Conservation (phyloP, 768 basidiomycete species). For the Leccinum boreale region DNA sequence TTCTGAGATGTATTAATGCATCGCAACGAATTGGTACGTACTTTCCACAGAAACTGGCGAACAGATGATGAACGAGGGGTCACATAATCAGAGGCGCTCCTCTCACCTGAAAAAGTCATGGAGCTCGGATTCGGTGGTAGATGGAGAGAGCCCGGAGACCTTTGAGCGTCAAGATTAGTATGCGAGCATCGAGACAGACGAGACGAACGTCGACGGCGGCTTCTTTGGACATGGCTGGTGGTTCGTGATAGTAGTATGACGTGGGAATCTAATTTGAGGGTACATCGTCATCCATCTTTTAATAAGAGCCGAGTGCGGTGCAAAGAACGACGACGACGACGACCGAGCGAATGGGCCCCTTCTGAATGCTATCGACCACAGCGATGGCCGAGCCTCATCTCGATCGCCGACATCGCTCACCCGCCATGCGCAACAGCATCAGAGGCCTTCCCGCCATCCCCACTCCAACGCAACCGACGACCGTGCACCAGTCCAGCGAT, state of each 20-base stretch:
- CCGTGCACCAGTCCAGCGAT: conserved; percentile 45
- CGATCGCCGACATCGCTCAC: conserved; percentile 2
- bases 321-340: conserved; percentile 6
- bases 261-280: conserved; percentile 13
- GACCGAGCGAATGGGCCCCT: conserved; percentile 1
- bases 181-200: not conserved
- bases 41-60: conserved; percentile 82
- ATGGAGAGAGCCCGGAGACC: conserved; percentile 69
- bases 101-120: conserved; percentile 78
- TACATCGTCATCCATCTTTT: not conserved
- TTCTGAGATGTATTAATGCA: conserved; percentile 1
- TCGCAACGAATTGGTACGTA: conserved; percentile 29
- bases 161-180: conserved; percentile 24
- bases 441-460: conserved; percentile 32
- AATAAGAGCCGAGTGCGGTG: conserved; percentile 9
- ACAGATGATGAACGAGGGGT: conserved; percentile 4
- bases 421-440: conserved; percentile 17
- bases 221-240: conserved; percentile 19
- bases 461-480: not conserved
- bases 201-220: conserved; percentile 36
- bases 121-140: conserved; percentile 65
- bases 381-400: conserved; percentile 18
- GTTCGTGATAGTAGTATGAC: not conserved
- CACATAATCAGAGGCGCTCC: conserved; percentile 16
- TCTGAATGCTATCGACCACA: not conserved